Conservation (phyloP, 2,329 filamentous ascomycete species). For the Fusarium graminum region DNA sequence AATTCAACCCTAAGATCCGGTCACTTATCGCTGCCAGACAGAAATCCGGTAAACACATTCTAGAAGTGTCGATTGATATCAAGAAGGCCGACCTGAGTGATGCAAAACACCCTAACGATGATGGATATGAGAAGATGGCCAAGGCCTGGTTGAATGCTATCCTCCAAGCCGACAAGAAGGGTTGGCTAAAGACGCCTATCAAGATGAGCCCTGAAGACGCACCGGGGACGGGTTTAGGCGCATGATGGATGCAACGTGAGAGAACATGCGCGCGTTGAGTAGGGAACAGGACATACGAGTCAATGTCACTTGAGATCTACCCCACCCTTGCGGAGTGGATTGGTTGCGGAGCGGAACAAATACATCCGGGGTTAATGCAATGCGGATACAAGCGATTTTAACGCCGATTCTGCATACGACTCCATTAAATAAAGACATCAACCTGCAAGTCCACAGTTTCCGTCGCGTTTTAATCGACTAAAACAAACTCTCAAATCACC, state of each 20-base stretch:
- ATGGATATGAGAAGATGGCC: conserved; percentile 39
- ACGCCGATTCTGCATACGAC: neutral
- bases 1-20: conserved; percentile 24
- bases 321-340: conserved; percentile 10
- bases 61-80: conserved; percentile 31
- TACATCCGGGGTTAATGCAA: conserved; percentile 14
- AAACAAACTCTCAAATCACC: neutral
- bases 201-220: conserved; percentile 22
- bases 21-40: conserved; percentile 14
- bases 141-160: conserved; percentile 36
- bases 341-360: conserved; percentile 12
- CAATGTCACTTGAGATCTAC: neutral
- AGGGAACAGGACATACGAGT: neutral
- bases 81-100: conserved; percentile 25
- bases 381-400: neutral
- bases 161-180: conserved; percentile 21
- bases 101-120: conserved; percentile 32
- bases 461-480: neutral
- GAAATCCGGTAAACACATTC: conserved; percentile 17
- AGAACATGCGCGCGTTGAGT: accelerated
- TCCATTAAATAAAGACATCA: conserved; percentile 5
- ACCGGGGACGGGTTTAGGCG: conserved; percentile 19
- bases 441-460: neutral
- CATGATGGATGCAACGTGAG: neutral
- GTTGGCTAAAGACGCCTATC: conserved; percentile 31